Evolutionary conservation across 208 protist genomes (phyloP).

Genomic region (Acanthamoeba royreba): DNA sequence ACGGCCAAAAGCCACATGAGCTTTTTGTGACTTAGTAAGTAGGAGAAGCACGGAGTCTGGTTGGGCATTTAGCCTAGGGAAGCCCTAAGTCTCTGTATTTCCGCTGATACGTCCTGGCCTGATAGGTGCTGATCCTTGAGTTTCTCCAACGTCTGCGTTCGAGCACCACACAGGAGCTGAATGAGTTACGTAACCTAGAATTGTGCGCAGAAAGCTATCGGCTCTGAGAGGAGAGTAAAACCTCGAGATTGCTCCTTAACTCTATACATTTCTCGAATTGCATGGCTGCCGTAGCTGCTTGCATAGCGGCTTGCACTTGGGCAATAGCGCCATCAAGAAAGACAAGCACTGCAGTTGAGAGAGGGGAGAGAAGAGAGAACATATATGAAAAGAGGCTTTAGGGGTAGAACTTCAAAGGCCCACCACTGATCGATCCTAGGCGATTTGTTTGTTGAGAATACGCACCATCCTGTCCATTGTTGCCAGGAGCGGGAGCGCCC

Average conservation of each 20-base stretch:
- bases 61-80: background rate
- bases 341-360: background rate
- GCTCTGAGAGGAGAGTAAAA: background rate
- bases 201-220: background rate
- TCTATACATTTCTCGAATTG: conserved; percentile 4
- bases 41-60: too few relatives aligned
- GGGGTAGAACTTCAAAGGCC: too few relatives aligned
- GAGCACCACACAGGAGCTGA: background rate
- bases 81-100: background rate
- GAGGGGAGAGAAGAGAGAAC: background rate
- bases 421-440: too few relatives aligned
- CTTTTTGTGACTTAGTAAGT: too few relatives aligned
- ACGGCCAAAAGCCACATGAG: too few relatives aligned
- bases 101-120: background rate
- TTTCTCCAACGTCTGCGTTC: background rate
- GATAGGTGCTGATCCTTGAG: background rate
- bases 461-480: background rate
- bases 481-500: background rate
- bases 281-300: background rate
- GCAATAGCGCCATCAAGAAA: background rate
- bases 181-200: background rate
- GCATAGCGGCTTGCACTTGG: background rate
- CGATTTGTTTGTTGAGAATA: too few relatives aligned
- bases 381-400: background rate
- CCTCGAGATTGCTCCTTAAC: background rate